A percentile compares a stretch with the other conserved stretches of the same genome.
Conservation (phyloP, 1,139 yeast genomes). For the Saccharomyces pastorianus region DNA sequence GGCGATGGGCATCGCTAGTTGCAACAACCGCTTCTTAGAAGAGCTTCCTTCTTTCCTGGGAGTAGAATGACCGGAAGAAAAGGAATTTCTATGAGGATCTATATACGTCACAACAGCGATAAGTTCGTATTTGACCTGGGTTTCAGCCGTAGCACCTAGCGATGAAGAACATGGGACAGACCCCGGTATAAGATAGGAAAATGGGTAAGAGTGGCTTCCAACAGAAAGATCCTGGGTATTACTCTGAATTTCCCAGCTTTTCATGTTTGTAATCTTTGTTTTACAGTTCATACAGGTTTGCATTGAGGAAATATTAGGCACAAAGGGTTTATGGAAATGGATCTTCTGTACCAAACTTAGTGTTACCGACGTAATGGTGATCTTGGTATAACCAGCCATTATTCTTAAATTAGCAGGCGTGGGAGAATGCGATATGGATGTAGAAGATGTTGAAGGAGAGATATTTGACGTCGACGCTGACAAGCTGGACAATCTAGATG, state of each 20-base stretch:
- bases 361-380: slow-evolving; percentile 48
- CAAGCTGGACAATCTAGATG: slow-evolving; percentile 14
- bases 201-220: slow-evolving; percentile 84
- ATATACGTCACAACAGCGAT: slow-evolving; percentile 53
- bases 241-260: slow-evolving; percentile 80
- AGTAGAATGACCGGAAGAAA: slow-evolving; percentile 10
- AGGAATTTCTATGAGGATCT: slow-evolving; percentile 20
- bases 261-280: slow-evolving; percentile 49
- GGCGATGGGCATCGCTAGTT: slow-evolving; percentile 58
- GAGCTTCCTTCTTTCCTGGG: slow-evolving; percentile 19
- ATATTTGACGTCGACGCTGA: slow-evolving; percentile 6
- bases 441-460: slow-evolving; percentile 6
- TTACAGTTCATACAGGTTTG: slow-evolving; percentile 53
- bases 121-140: slow-evolving; percentile 63
- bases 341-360: slow-evolving; percentile 65
- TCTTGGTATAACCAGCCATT: slow-evolving; percentile 20
- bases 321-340: slow-evolving; percentile 55
- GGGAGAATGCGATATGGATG: slow-evolving; percentile 8
- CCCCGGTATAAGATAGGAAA: slow-evolving; percentile 88
- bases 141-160: slow-evolving; percentile 47
- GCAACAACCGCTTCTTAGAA: slow-evolving; percentile 31
- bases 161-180: slow-evolving; percentile 74
- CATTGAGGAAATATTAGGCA: slow-evolving; percentile 40
- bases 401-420: slow-evolving; percentile 14
- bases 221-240: slow-evolving; percentile 46